A percentile compares a stretch with the other conserved stretches of the same genome.
phyloP scores from a whole-genome alignment of 2,329 filamentous ascomycete species.

The Beauveria sp. region DNA sequence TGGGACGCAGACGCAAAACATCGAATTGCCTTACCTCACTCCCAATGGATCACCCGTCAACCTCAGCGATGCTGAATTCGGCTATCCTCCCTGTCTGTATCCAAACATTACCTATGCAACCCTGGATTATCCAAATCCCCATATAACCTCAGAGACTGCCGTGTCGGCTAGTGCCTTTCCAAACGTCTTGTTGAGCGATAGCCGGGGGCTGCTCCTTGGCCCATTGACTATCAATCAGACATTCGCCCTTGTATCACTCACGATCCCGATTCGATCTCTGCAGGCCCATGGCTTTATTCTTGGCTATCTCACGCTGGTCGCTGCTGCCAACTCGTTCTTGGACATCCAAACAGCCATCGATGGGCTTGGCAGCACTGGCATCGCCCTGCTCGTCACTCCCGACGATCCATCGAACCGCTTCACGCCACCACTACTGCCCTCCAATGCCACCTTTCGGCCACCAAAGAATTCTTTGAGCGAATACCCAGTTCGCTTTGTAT shows the following conservation, averaged over 20 bases:
- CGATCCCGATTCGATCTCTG: slow-evolving; percentile 68
- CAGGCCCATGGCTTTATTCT: slow-evolving; percentile 54
- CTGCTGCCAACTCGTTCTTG: slow-evolving; percentile 58
- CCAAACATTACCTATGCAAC: slow-evolving; percentile 66
- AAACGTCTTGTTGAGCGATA: slow-evolving; percentile 40
- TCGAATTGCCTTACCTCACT: slow-evolving; percentile 54
- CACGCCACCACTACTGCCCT: slow-evolving; percentile 33
- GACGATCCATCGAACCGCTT: slow-evolving; percentile 59
- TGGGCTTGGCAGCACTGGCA: slow-evolving; percentile 62
- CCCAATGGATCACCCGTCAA: slow-evolving; percentile 50
- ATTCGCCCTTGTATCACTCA: slow-evolving; percentile 72
- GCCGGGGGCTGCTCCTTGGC: slow-evolving; percentile 62
- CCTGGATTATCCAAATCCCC: slow-evolving; percentile 32
- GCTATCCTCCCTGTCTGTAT: slow-evolving; percentile 66
- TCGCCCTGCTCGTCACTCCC: slow-evolving; percentile 65
- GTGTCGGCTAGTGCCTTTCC: slow-evolving; percentile 42
- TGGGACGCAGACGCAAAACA: slow-evolving; percentile 24
- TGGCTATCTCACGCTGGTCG: slow-evolving; percentile 78
- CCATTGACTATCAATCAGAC: slow-evolving; percentile 65
- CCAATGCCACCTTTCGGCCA: slow-evolving; percentile 38
- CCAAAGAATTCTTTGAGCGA: slow-evolving; percentile 30
- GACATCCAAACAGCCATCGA: slow-evolving; percentile 55
- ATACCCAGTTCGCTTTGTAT: slow-evolving; percentile 48
- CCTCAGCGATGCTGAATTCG: slow-evolving; percentile 55
- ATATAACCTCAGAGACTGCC: slow-evolving; percentile 32